These are phyloP conservation scores for Paraphoma sp. DNA, from an alignment of 2,329 filamentous ascomycete species.

Conservation along the genomic window DNA sequence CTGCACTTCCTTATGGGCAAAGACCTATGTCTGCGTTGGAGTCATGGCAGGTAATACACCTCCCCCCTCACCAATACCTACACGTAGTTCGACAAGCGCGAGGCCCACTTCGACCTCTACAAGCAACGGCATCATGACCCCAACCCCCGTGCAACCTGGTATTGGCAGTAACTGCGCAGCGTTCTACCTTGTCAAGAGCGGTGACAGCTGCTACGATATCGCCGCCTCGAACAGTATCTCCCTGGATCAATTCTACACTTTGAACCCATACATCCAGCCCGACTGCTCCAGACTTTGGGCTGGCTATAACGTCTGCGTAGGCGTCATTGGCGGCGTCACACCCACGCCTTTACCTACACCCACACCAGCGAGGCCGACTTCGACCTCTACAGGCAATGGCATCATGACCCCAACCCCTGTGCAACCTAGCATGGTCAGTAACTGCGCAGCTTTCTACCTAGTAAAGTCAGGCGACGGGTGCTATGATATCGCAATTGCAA, in stretches of 20 bases:
- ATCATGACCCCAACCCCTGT: neutral
- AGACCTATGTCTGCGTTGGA: neutral
- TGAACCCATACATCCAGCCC: neutral
- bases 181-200: neutral
- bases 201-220: slow-evolving; percentile 1
- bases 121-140: neutral
- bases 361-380: neutral
- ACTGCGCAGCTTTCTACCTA: slow-evolving; percentile 1
- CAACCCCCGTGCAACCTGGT: neutral
- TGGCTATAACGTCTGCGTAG: neutral
- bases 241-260: slow-evolving; percentile 2
- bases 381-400: neutral
- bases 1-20: neutral
- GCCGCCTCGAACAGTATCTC: neutral
- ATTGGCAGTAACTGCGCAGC: slow-evolving; percentile 1
- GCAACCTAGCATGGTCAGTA: neutral
- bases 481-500: slow-evolving; percentile 1
- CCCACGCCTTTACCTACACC: neutral
- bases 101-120: too few species aligned
- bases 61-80: neutral
- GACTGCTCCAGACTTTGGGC: neutral
- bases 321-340: too few species aligned
- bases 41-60: neutral
- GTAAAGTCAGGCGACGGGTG: neutral
- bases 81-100: neutral